phyloP scores from a whole-genome alignment of 345 rosid species.

The Streptanthus diversifolius region DNA sequence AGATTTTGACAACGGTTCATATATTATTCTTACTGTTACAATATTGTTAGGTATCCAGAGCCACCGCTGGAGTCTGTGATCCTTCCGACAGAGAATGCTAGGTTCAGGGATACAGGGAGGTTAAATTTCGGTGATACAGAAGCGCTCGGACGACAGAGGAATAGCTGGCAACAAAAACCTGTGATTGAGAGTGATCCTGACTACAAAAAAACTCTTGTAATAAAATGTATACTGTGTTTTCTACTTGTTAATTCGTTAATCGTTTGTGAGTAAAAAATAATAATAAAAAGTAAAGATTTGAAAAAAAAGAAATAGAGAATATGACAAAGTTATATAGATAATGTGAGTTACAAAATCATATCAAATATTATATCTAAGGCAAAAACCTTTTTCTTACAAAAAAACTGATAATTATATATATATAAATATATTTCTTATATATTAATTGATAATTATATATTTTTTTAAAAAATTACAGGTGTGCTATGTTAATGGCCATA shows the following conservation, averaged over 20 bases:
- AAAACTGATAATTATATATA: not conserved
- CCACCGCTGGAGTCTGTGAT: slow-evolving; percentile 64
- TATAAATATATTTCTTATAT: too few relatives aligned
- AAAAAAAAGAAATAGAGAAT: not conserved
- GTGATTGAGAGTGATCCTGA: slow-evolving; percentile 38
- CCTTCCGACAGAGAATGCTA: slow-evolving; percentile 43
- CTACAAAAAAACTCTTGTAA: slow-evolving; percentile 24
- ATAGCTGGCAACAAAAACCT: slow-evolving; percentile 31
- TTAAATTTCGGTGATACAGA: slow-evolving; percentile 67
- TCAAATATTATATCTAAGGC: not conserved
- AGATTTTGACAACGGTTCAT: slow-evolving; percentile 63
- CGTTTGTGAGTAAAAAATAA: slow-evolving; percentile 23
- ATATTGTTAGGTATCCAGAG: slow-evolving; percentile 49
- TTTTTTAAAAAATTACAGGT: too few relatives aligned
- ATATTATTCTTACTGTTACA: slow-evolving; percentile 93
- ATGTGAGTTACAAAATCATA: not conserved
- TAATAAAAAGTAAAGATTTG: not conserved
- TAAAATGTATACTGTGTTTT: not conserved
- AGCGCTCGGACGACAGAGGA: slow-evolving; percentile 26
- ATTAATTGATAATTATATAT: too few relatives aligned
- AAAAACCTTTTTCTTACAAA: not conserved
- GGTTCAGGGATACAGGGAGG: slow-evolving; percentile 66
- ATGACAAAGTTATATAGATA: not conserved
- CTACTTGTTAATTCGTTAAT: slow-evolving; percentile 1
- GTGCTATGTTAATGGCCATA: too few relatives aligned